Percentiles rank a stretch among this genome's conserved stretches.
Evolutionary conservation across 2,329 filamentous ascomycete genomes (phyloP).

Genomic region (Xylaria sp.): DNA sequence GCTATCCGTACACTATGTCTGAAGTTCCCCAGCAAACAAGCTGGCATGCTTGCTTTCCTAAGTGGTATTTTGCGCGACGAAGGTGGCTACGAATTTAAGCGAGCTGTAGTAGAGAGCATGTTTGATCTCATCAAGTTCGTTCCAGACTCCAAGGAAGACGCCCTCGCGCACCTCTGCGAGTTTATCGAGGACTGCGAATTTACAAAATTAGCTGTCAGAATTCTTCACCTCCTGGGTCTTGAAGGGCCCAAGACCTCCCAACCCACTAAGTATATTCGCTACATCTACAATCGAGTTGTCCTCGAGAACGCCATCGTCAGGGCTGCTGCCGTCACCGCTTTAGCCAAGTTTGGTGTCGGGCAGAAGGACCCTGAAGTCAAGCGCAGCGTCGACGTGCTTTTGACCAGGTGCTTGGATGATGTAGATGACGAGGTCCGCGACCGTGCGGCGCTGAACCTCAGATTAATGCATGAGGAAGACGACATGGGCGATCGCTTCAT

Average conservation of each 20-base stretch:
- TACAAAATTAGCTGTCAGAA: slow-evolving; percentile 93
- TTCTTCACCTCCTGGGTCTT: slow-evolving; percentile 88
- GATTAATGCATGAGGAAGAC: slow-evolving; percentile 90
- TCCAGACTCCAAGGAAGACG: slow-evolving; percentile 79
- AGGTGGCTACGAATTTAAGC: slow-evolving; percentile 98
- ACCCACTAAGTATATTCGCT: slow-evolving; percentile 97
- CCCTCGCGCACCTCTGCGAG: slow-evolving; percentile 92
- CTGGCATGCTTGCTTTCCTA: slow-evolving; percentile 95
- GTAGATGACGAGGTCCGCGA: slow-evolving; percentile 97
- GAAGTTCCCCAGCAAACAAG: slow-evolving; percentile 98
- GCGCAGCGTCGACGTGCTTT: slow-evolving; percentile 88
- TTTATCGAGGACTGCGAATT: slow-evolving; percentile 99
- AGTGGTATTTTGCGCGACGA: slow-evolving; percentile 96
- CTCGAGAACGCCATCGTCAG: slow-evolving; percentile 95
- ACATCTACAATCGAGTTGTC: slow-evolving; percentile 98
- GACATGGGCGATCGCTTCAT: slow-evolving; percentile 85
- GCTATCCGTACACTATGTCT: slow-evolving; percentile 94
- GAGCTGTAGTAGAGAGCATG: slow-evolving; percentile 97
- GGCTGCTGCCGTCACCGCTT: slow-evolving; percentile 90
- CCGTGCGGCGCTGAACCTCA: slow-evolving; percentile 87
- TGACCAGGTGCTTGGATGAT: slow-evolving; percentile 92
- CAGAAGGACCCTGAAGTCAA: slow-evolving; percentile 97
- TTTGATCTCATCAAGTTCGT: slow-evolving; percentile 99
- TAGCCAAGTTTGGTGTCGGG: slow-evolving; percentile 96
- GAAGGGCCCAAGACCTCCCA: slow-evolving; percentile 95